These are phyloP conservation scores for Fusarium pseudonygamai DNA, from an alignment of 2,329 filamentous ascomycete genomes.

Conservation along the genomic window DNA sequence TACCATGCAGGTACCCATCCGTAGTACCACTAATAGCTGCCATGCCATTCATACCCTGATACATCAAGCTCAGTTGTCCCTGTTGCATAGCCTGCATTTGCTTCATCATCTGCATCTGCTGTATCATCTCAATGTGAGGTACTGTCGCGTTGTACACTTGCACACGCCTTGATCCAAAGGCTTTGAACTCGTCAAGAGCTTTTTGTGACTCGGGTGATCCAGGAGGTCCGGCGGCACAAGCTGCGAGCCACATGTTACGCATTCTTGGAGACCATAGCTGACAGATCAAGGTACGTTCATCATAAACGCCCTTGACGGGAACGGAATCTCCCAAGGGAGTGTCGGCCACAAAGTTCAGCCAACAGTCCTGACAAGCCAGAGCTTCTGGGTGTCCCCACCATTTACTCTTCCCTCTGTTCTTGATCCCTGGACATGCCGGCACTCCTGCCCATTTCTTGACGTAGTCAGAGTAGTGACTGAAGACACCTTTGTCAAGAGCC, in stretches of 20 bases:
- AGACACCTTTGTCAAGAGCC: conserved; percentile 46
- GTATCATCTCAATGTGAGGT: conserved; percentile 44
- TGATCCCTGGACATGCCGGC: conserved; percentile 43
- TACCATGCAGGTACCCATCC: conserved; percentile 48
- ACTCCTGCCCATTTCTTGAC: conserved; percentile 44
- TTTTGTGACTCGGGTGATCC: conserved; percentile 40
- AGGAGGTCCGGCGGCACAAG: conserved; percentile 40
- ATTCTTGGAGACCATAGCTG: conserved; percentile 52
- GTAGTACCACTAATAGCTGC: conserved; percentile 40
- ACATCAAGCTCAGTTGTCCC: conserved; percentile 47
- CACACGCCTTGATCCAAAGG: conserved; percentile 41
- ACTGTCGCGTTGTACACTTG: conserved; percentile 45
- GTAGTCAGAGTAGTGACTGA: conserved; percentile 43
- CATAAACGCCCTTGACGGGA: conserved; percentile 38
- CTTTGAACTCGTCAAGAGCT: conserved; percentile 41
- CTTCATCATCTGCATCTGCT: conserved; percentile 43
- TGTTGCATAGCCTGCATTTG: conserved; percentile 49
- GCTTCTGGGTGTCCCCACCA: conserved; percentile 51
- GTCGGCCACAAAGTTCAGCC: conserved; percentile 43
- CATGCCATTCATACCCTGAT: conserved; percentile 46
- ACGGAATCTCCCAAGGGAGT: conserved; percentile 41
- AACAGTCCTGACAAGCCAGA: conserved; percentile 49
- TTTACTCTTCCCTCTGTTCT: conserved; percentile 33
- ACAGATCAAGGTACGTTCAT: conserved; percentile 45
- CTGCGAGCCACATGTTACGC: conserved; percentile 48